Percentiles rank a stretch among this genome's conserved stretches.
Conservation (phyloP, 805 yeast genomes). For the Nakazawaea holstii region DNA sequence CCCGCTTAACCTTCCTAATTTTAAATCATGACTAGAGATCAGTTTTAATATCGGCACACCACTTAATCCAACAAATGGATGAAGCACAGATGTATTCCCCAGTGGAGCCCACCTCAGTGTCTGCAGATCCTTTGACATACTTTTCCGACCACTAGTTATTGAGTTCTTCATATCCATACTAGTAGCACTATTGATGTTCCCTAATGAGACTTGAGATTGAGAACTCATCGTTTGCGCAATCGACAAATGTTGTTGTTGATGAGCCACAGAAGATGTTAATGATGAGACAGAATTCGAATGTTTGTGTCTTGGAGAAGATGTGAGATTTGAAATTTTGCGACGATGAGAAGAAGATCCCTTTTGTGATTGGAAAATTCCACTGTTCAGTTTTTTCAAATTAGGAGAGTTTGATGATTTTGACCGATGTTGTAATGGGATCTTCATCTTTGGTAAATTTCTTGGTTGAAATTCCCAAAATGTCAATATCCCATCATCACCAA, state of each 20-base stretch:
- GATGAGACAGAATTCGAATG: slow-evolving; percentile 24
- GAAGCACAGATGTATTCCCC: slow-evolving; percentile 17
- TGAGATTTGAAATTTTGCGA: slow-evolving; percentile 5
- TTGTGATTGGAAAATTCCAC: slow-evolving; percentile 1
- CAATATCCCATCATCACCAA: slow-evolving; percentile 50
- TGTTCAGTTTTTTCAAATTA: background rate
- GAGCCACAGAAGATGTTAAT: slow-evolving; percentile 19
- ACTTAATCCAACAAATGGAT: slow-evolving; percentile 18
- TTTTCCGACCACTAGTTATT: background rate
- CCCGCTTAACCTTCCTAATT: slow-evolving; percentile 28
- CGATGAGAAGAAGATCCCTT: background rate
- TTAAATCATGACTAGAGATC: slow-evolving; percentile 25
- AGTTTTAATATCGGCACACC: slow-evolving; percentile 27
- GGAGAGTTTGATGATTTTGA: slow-evolving; percentile 6
- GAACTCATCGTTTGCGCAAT: slow-evolving; percentile 22
- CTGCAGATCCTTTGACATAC: background rate
- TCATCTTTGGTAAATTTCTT: slow-evolving; percentile 30
- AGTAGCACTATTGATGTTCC: slow-evolving; percentile 11
- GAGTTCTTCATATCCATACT: background rate
- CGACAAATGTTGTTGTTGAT: slow-evolving; percentile 18
- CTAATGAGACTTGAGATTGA: slow-evolving; percentile 14
- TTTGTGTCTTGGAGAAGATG: slow-evolving; percentile 1
- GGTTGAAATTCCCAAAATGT: slow-evolving; percentile 53
- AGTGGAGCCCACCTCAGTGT: background rate
- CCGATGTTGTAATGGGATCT: slow-evolving; percentile 15